Percentiles rank a stretch among this genome's conserved stretches.
Conservation (phyloP, 106 monocot species). For the Phalaenopsis equestris region DNA sequence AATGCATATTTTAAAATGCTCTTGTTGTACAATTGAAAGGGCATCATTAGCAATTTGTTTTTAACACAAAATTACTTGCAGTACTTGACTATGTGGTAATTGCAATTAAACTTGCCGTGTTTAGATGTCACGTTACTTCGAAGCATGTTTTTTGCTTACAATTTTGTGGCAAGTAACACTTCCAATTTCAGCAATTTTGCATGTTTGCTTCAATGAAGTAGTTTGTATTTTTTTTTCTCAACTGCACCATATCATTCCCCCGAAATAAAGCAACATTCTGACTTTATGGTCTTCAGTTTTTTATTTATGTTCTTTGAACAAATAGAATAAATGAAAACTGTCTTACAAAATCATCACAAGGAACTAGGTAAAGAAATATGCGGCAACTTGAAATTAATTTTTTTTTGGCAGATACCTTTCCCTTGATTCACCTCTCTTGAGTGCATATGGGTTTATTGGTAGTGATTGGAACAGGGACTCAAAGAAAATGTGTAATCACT, state of each 20-base stretch:
- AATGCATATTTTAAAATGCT: too few species aligned
- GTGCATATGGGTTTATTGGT: constrained; percentile 79
- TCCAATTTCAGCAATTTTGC: background rate
- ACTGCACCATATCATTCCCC: background rate
- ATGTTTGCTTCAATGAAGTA: background rate
- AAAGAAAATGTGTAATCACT: constrained; percentile 14
- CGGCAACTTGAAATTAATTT: constrained; percentile 6
- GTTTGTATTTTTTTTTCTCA: background rate
- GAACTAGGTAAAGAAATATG: constrained; percentile 15
- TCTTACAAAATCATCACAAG: background rate
- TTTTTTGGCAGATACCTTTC: constrained; percentile 92
- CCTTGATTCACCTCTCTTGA: constrained; percentile 64
- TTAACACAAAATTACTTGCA: too few species aligned
- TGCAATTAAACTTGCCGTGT: background rate
- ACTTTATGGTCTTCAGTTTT: background rate
- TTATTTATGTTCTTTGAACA: background rate
- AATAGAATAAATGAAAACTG: background rate
- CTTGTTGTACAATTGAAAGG: too few species aligned
- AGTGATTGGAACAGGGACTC: constrained; percentile 21
- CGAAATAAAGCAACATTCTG: background rate
- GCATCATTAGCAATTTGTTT: too few species aligned
- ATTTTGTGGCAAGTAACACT: background rate
- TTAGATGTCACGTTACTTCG: background rate
- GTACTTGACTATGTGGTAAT: background rate
- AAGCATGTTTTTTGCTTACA: background rate